Conservation (phyloP, 768 basidiomycete species). For the Fistulinella prunicolor region DNA sequence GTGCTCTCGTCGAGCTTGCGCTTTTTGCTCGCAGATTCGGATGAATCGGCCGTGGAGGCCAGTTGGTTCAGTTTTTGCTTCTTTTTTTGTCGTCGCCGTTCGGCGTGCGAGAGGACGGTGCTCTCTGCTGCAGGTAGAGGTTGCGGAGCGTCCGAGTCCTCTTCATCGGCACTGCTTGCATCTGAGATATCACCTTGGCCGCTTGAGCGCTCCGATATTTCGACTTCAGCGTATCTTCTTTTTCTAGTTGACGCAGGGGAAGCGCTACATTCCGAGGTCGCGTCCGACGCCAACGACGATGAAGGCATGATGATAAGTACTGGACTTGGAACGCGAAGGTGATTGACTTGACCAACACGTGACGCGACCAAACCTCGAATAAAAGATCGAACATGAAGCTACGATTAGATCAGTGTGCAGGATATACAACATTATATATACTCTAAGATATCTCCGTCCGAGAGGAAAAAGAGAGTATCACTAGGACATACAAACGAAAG, state of each 20-base stretch:
- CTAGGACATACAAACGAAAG: slow-evolving; percentile 3
- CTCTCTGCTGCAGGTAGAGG: slow-evolving; percentile 5
- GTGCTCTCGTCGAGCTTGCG: slow-evolving; percentile 39
- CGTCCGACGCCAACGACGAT: too few species aligned
- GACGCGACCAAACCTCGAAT: too few species aligned
- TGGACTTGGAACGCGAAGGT: too few species aligned
- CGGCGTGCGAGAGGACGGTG: slow-evolving; percentile 72
- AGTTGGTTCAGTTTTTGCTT: slow-evolving; percentile 28
- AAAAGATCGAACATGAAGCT: slow-evolving; percentile 1
- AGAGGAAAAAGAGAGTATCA: neutral
- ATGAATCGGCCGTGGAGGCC: neutral
- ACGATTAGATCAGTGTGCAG: slow-evolving; percentile 13
- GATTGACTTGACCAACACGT: slow-evolving; percentile 7
- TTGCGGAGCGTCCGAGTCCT: slow-evolving; percentile 5
- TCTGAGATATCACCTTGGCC: slow-evolving; percentile 27
- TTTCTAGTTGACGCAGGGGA: slow-evolving; percentile 26
- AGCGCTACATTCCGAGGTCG: slow-evolving; percentile 31
- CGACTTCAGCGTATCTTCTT: slow-evolving; percentile 19
- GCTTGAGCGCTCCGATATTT: slow-evolving; percentile 19
- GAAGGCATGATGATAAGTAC: too few species aligned
- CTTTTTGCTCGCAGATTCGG: slow-evolving; percentile 38
- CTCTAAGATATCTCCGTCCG: slow-evolving; percentile 16
- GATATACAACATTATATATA: slow-evolving; percentile 26
- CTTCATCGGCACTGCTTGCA: slow-evolving; percentile 5
- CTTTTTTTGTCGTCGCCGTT: slow-evolving; percentile 62